Evolutionary conservation across 345 rosid genomes (phyloP), one percentile per base, ranked within the genome.

Genomic region (Gossypium bickii): DNA sequence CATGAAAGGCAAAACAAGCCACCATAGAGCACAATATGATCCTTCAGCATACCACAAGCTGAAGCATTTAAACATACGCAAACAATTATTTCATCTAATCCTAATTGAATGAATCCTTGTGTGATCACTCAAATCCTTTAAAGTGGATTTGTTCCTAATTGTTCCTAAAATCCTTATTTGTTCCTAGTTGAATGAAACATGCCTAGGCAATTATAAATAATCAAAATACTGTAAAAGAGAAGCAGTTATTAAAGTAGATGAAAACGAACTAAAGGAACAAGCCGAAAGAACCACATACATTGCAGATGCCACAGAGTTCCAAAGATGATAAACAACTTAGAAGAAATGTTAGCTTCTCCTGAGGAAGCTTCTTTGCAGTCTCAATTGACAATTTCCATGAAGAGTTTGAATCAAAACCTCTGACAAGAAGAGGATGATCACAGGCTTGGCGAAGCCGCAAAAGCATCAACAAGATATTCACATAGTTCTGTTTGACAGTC

Each of bases 391-490:
- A 83, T 75, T 73, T 89, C 85, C 87, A 87, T 16, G 77, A 78
- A 71, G 88, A 84, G 81, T 29, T 82, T 75, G 87, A 86, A 84
- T 89, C 88, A 56, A 74, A 75, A 9, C 97, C 98, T 76, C 84
- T 91, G 45, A 95, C 97, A 63, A 95, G 97, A 86, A 90, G 93
- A 78, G 97, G 98, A 79, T 95, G 97, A 85, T 93, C 99, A 76
- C 98, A 95, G 44, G 99, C 98, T 86, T 95, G 99, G 62, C 99
- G 92, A 75, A 95, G 98, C 27, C 99, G 97, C 87, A 95, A 82
- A 74, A 95, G 94, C 99, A 95, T 93, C 87, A 95, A 80, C 83
- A 95, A 82, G 79, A 95, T 93, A 83, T 95, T 95, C 44, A 93
- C 99, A 53, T 95, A 93, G 79, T 93, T 95, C 78, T 93, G 97